phyloP scores from a whole-genome alignment of 2,329 filamentous ascomycete genomes.

The Diaporthe ampelina region DNA sequence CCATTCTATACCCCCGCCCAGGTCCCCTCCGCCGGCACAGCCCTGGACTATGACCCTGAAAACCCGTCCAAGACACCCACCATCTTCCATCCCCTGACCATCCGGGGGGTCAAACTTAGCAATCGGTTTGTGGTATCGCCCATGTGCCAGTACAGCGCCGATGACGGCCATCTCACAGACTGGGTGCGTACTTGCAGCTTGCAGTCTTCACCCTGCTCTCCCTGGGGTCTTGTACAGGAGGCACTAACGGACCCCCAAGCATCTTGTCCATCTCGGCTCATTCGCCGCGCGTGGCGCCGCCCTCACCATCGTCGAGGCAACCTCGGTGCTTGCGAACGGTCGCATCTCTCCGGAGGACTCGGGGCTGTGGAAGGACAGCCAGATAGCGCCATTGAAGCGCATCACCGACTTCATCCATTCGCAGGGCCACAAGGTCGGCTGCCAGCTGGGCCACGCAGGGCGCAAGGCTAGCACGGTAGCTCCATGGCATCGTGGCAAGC shows the following conservation, averaged over 20 bases:
- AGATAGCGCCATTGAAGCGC: constrained; percentile 78
- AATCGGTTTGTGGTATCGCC: constrained; percentile 72
- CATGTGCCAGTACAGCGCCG: constrained; percentile 73
- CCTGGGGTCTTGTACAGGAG: neutral
- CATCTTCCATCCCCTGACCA: constrained; percentile 68
- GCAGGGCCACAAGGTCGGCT: constrained; percentile 81
- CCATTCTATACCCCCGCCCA: constrained; percentile 70
- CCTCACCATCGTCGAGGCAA: constrained; percentile 83
- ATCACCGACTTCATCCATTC: constrained; percentile 85
- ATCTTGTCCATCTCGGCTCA: constrained; percentile 81
- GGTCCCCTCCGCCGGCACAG: constrained; percentile 64
- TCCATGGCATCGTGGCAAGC: constrained; percentile 73
- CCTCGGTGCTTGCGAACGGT: constrained; percentile 80
- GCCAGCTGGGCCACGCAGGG: constrained; percentile 88
- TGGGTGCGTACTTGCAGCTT: constrained; percentile 59
- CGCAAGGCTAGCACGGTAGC: constrained; percentile 74
- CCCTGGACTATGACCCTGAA: constrained; percentile 47
- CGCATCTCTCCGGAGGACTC: constrained; percentile 85
- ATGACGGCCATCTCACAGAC: constrained; percentile 78
- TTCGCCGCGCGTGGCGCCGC: constrained; percentile 83
- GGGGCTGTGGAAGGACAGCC: constrained; percentile 87
- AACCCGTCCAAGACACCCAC: constrained; percentile 60
- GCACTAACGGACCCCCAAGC: neutral
- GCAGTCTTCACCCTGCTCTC: constrained; percentile 59
- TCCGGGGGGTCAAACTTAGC: constrained; percentile 65